Evolutionary conservation across 2,329 filamentous ascomycete genomes (phyloP).

Genomic region (Ceratocystis variospora): DNA sequence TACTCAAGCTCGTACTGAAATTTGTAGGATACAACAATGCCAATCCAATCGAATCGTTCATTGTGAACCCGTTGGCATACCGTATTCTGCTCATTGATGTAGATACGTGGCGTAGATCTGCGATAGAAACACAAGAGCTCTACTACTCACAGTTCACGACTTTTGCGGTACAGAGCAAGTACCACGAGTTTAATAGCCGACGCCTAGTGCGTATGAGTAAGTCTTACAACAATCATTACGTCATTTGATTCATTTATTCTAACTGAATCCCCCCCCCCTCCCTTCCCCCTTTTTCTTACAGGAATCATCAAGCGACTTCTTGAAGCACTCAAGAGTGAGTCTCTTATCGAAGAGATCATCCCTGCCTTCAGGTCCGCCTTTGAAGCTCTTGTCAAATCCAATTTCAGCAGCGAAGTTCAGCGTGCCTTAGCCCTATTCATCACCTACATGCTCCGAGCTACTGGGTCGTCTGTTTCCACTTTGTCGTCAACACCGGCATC

Average conservation of each 20-base stretch:
- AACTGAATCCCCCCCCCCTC: not conserved
- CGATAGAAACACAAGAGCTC: conserved; percentile 62
- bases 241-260: not conserved
- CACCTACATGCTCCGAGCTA: conserved; percentile 70
- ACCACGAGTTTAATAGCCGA: conserved; percentile 82
- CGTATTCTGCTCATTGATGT: conserved; percentile 82
- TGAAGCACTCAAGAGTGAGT: conserved; percentile 78
- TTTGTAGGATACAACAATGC: conserved; percentile 81
- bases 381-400: conserved; percentile 63
- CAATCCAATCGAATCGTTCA: conserved; percentile 74
- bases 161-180: conserved; percentile 80
- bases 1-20: conserved; percentile 63
- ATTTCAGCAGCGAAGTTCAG: conserved; percentile 71
- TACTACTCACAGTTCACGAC: conserved; percentile 88
- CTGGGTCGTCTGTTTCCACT: conserved; percentile 33
- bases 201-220: conserved; percentile 80
- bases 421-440: conserved; percentile 82
- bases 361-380: conserved; percentile 67
- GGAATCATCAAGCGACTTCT: conserved; percentile 81
- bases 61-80: conserved; percentile 91
- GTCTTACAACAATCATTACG: conserved; percentile 24
- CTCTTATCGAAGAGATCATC: conserved; percentile 56
- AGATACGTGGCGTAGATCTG: conserved; percentile 79
- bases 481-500: conserved; percentile 30
- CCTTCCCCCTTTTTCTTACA: conserved; percentile 27